phyloP scores from a whole-genome alignment of 2,329 filamentous ascomycete genomes.

The Bipolaris zeicola region DNA sequence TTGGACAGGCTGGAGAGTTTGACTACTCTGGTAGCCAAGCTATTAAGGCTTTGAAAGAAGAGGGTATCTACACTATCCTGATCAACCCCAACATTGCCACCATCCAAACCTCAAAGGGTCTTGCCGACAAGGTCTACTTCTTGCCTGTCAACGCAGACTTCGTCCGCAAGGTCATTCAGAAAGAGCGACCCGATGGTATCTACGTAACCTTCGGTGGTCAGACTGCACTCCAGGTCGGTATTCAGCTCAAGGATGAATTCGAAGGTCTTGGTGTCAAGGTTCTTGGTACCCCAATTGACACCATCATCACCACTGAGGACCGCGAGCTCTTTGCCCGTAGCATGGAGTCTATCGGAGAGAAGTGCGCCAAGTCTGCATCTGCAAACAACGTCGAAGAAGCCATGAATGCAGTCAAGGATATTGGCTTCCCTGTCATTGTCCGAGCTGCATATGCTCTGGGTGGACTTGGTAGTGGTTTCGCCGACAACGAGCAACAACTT shows the following conservation, averaged over 20 bases:
- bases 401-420: slow-evolving; percentile 82
- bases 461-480: slow-evolving; percentile 93
- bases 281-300: slow-evolving; percentile 93
- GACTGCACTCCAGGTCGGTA: slow-evolving; percentile 94
- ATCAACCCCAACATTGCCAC: slow-evolving; percentile 99
- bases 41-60: slow-evolving; percentile 97
- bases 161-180: slow-evolving; percentile 94
- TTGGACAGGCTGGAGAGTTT: slow-evolving; percentile 97
- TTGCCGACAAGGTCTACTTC: slow-evolving; percentile 99
- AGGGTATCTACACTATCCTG: slow-evolving; percentile 95
- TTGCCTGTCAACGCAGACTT: slow-evolving; percentile 96
- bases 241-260: slow-evolving; percentile 97
- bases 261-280: slow-evolving; percentile 90
- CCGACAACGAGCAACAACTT: slow-evolving; percentile 82
- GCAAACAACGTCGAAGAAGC: slow-evolving; percentile 89
- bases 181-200: slow-evolving; percentile 93
- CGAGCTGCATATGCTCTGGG: slow-evolving; percentile 95
- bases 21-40: slow-evolving; percentile 98
- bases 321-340: slow-evolving; percentile 95
- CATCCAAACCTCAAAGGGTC: slow-evolving; percentile 95
- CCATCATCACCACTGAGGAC: slow-evolving; percentile 98
- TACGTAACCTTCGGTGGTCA: slow-evolving; percentile 98
- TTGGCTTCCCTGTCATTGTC: slow-evolving; percentile 96
- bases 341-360: slow-evolving; percentile 98
- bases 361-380: slow-evolving; percentile 96